Evolutionary conservation across 305 asterid genomes (phyloP), one percentile per base, ranked within the genome.

Genomic region (Fraxinus xanthoxyloides): DNA sequence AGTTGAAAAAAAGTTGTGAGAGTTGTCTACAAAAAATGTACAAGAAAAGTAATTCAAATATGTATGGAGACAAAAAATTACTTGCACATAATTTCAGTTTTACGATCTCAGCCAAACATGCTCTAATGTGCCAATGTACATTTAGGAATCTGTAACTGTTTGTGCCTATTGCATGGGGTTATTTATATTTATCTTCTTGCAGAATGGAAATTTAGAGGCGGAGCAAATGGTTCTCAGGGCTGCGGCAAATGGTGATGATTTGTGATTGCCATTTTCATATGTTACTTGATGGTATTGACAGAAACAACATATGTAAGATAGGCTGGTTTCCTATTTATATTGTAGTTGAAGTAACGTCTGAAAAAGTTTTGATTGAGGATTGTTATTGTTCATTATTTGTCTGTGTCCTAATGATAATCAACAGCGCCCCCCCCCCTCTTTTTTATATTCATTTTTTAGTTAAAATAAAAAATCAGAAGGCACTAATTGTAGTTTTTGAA

Each of bases 171-270:
- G 80, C 32, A 17, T 30, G 5, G 9, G 32, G 34, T n/a, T 3
- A 40, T 30, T 75, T 43, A 59, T 31, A 10, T 63, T 40, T 51
- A 4, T 72, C 72, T 63, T 48, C 59, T 35, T 72, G 83, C 90
- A 90, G 92, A 87, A 78, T 36, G 93, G 87, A 51, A 88, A 80
- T 77, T 80, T 86, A 31, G 91, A 87, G 86, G 90, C 86, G 7
- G 90, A 89, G 70, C 89, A 87, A 77, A 84, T 85, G 89, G 91
- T 85, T 38, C 36, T 84, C 61, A 83, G 86, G 40, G 88, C 84
- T 40, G 88, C 89, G 5, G 90, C 86, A 75, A 86, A 83, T 51
- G 91, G 87, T 63, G 86, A 84, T 8, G 91, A 88, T 67, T 89
- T 91, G 4, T 84, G 90, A 32, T 88, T 82, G 85, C 72, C 69